Conservation (phyloP, 2,329 filamentous ascomycete genomes). For the Colletotrichum sp. region DNA sequence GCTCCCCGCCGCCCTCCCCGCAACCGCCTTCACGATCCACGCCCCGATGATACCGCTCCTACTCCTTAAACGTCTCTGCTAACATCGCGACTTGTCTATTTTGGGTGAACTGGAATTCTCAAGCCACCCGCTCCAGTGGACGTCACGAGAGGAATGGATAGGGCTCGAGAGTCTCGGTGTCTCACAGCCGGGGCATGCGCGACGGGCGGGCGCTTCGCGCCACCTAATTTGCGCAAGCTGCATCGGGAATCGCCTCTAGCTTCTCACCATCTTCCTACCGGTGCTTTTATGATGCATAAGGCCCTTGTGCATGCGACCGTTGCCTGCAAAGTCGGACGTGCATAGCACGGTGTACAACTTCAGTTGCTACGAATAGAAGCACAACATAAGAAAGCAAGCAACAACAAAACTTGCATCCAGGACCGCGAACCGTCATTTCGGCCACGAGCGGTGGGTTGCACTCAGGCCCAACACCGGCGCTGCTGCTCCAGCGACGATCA, state of each 20-base stretch:
- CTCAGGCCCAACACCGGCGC: neutral
- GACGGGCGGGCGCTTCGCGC: neutral
- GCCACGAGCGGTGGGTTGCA: neutral
- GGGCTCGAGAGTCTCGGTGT: neutral
- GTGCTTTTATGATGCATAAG: neutral
- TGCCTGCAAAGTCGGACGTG: neutral
- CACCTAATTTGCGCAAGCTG: neutral
- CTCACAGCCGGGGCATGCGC: neutral
- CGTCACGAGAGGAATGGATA: neutral
- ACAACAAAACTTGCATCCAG: neutral
- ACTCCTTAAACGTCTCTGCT: neutral
- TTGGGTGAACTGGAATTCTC: neutral
- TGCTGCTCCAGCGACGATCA: neutral
- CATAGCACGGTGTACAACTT: neutral
- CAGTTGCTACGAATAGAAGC: neutral
- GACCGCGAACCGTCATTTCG: slow-evolving; percentile 12
- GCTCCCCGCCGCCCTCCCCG: slow-evolving; percentile 2
- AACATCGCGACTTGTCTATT: neutral
- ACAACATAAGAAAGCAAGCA: neutral
- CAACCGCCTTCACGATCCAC: neutral
- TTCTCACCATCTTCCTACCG: neutral
- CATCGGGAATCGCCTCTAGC: neutral
- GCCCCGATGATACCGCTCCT: slow-evolving; percentile 2
- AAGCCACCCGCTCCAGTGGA: neutral
- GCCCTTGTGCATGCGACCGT: neutral